Base-by-base conservation (phyloP, 345 rosid species). In the Microthlaspi erraticum region DNA sequence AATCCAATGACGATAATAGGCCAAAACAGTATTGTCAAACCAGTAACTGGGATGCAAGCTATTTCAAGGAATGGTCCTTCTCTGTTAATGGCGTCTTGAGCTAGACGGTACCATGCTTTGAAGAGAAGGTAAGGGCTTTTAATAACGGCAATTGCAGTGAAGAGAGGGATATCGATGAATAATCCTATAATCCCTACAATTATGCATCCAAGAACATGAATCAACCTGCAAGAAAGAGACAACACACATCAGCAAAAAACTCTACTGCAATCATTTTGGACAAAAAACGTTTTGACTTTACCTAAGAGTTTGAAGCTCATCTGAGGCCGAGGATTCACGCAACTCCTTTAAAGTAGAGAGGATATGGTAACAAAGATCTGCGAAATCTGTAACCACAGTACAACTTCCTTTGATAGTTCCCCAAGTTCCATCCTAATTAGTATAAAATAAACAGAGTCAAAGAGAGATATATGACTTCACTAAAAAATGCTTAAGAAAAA, bases 21-120 rank as follows among this genome's bases (percentile, higher is more conserved):
- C 95, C 97, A 88, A 41, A 88, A 34, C 33, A 93, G 77, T 77
- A 90, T 87, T n/a, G 90, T 80, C 77, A 87, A 80, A 56, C 97
- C 87, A 58, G 87, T 96, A 80, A 93, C 58, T 0, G 88, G 96
- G 37, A 88, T 85, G 77, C 97, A 87, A 68, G 86, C 97, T 54
- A 88, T 84, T 70, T 90, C 92, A 10, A 88, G 91, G 70, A 93
- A 90, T 3, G 92, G 97, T 3, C 93, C 96, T 73, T 90, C 88
- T 3, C 89, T 81, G 64, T 86, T 83, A 38, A 93, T 72, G 0
- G 88, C 83, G 75, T 90, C 97, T 64, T 87, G 92, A 20, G 81
- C 69, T 56, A 93, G 65, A 10, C 90, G 59, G 58, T 81, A 90
- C 96, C 96, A 85, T 23, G 96, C 97, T 73, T 82, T 86, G 39